These are phyloP conservation scores for Pseudogymnoascus sp. DNA, from an alignment of 2,329 filamentous ascomycete species.

Conservation along the genomic window DNA sequence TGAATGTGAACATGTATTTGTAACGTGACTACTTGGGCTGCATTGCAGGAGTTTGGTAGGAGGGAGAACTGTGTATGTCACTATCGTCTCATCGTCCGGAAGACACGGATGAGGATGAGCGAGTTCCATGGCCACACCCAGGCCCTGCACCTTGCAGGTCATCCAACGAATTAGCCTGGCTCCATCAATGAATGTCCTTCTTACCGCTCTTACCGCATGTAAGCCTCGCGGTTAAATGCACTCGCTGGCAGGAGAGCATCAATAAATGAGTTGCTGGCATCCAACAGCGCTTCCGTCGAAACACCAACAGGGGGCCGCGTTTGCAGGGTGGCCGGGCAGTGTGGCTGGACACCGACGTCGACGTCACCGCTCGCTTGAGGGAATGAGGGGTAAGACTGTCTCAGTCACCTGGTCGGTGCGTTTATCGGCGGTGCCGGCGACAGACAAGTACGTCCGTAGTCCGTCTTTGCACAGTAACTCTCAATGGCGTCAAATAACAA, in stretches of 20 bases:
- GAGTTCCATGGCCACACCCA: neutral
- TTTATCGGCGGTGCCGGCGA: neutral
- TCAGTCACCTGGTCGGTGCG: neutral
- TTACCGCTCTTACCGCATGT: neutral
- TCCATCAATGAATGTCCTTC: neutral
- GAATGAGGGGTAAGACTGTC: neutral
- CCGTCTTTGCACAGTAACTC: neutral
- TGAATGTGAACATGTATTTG: neutral
- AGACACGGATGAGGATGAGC: neutral
- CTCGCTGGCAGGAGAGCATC: neutral
- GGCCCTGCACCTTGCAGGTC: neutral
- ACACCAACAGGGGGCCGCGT: neutral
- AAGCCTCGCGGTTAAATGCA: neutral
- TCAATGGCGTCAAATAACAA: neutral
- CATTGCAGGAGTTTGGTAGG: neutral
- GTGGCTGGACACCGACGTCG: neutral
- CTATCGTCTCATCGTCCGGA: neutral
- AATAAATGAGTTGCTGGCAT: neutral
- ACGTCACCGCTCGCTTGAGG: neutral
- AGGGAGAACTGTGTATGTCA: neutral
- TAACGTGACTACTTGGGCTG: neutral
- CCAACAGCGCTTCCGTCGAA: neutral
- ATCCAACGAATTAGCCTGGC: neutral
- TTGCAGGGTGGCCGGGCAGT: neutral
- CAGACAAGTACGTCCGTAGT: neutral